A percentile compares a stretch with the other conserved stretches of the same genome.
phyloP scores from a whole-genome alignment of 768 basidiomycete species.

The Boletales sp. region DNA sequence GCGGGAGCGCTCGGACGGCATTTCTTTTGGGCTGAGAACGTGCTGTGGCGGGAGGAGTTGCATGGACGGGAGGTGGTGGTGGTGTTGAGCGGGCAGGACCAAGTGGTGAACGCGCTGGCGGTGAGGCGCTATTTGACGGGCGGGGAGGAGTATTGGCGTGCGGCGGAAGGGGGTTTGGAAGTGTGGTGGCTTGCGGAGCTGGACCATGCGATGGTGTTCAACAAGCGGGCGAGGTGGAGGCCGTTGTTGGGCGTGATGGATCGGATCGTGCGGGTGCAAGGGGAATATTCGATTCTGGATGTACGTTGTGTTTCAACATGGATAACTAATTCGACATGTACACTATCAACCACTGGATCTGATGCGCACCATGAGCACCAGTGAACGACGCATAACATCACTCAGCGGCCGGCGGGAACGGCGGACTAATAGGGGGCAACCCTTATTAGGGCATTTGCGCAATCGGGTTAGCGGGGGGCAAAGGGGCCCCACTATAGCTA shows the following conservation, averaged over 20 bases:
- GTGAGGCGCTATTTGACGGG: slow-evolving; percentile 41
- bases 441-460: too few relatives aligned
- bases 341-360: neutral
- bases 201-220: slow-evolving; percentile 42
- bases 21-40: slow-evolving; percentile 66
- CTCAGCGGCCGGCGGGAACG: too few relatives aligned
- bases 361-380: neutral
- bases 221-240: slow-evolving; percentile 23
- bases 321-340: neutral
- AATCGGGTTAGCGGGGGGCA: too few relatives aligned
- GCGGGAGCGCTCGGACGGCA: slow-evolving; percentile 54
- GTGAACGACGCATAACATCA: too few relatives aligned
- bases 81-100: slow-evolving; percentile 38
- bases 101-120: slow-evolving; percentile 38
- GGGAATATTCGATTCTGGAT: too few relatives aligned
- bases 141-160: slow-evolving; percentile 28
- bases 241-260: slow-evolving; percentile 31
- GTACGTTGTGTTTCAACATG: too few relatives aligned
- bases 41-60: slow-evolving; percentile 59
- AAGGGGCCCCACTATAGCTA: too few relatives aligned
- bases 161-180: slow-evolving; percentile 27
- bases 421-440: too few relatives aligned
- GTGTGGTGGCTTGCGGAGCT: slow-evolving; percentile 37
- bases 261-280: slow-evolving; percentile 24
- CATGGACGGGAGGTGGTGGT: slow-evolving; percentile 29